These are phyloP conservation scores for Nicotiana paniculata DNA, from an alignment of 257 asterid species.

Conservation along the genomic window DNA sequence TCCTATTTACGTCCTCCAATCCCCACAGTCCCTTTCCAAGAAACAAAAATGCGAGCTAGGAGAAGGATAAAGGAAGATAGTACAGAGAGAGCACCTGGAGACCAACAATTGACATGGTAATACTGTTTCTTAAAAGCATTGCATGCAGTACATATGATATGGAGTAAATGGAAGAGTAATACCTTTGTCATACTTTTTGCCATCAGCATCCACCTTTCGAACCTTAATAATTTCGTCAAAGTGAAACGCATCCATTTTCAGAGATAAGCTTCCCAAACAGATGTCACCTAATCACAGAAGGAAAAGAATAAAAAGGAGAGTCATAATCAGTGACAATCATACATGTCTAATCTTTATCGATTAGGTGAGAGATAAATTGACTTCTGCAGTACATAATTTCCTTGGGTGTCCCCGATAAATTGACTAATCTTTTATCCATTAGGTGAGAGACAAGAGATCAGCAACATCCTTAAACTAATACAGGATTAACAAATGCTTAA, in stretches of 20 bases:
- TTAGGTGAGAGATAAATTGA: background rate
- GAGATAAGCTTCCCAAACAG: background rate
- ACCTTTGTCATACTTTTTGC: conserved; percentile 66
- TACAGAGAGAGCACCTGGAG: background rate
- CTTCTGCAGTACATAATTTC: background rate
- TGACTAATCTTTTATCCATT: background rate
- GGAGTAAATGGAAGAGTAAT: conserved; percentile 2
- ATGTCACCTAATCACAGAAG: background rate
- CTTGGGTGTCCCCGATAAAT: background rate
- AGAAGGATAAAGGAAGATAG: conserved; percentile 1
- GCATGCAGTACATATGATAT: background rate
- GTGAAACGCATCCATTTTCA: conserved; percentile 41
- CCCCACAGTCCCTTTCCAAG: background rate
- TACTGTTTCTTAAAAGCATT: background rate
- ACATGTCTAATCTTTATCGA: background rate
- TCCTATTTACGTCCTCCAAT: background rate
- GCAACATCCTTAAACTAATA: background rate
- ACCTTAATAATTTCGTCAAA: conserved; percentile 60
- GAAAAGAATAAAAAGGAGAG: background rate
- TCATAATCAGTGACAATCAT: background rate
- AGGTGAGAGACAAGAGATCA: background rate
- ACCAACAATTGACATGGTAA: background rate
- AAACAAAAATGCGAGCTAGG: background rate
- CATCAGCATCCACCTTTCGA: conserved; percentile 37
- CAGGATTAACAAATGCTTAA: background rate